Evolutionary conservation across 2,329 filamentous ascomycete genomes (phyloP), one percentile per base, ranked within the genome.

Genomic region (Ceratocystis lukuohia): DNA sequence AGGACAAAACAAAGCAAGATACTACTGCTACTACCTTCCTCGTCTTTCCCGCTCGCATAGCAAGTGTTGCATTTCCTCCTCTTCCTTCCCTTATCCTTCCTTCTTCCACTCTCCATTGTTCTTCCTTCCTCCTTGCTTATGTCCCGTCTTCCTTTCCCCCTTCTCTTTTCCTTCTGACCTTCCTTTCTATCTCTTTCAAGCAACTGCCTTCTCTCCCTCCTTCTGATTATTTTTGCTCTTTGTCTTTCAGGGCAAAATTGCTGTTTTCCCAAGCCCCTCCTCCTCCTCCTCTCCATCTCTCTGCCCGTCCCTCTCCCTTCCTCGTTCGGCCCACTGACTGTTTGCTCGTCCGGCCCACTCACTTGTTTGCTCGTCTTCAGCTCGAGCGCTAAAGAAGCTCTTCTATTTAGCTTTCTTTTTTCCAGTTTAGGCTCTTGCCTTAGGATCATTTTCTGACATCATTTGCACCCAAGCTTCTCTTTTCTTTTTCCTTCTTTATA

Each of bases 401-500:
- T 6, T 10, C 28, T n/a, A 3, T 61, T 57, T 61, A 5, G 33
- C 15, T 61, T 65, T 33, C 17, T 65, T 15, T 61, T 50, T 65
- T 59, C 12, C 61, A 20, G 20, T 50, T 45, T 20, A 22, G 20
- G 5, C 17, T 48, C 5, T 48, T 48, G 45, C 8, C 6, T 17
- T 20, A 48, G 45, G 8, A 12, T 20, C 20, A 10, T 22, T 22
- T 48, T n/a, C n/a, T 48, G 20, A 7, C 20, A 48, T 22, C 5
- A 48, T 22, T 48, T n/a, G 2, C 45, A n/a, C 46, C 20, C 20
- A n/a, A 22, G 46, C 46, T 45, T 63, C 48, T 22, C 44, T 48
- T 10, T 22, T 63, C 5, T 45, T 48, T 30, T 28, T 48, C 44
- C 30, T 65, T 25, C 63, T 20, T 45, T 46, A 15, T 59, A 25